Conservation (phyloP, 2,329 filamentous ascomycete species). For the Sphaerulina musiva region DNA sequence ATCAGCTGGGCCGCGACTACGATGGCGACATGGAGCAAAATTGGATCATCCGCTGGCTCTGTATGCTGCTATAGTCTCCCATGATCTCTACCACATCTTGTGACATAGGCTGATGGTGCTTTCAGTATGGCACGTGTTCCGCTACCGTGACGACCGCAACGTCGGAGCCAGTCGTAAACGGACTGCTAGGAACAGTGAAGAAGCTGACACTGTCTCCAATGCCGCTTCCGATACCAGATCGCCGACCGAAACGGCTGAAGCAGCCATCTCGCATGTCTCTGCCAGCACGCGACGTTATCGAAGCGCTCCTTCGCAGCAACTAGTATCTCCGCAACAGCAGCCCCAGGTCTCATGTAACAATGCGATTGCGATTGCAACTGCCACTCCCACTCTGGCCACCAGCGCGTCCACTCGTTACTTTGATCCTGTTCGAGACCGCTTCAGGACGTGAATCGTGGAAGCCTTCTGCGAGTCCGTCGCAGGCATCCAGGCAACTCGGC, state of each 20-base stretch:
- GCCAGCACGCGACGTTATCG: not conserved
- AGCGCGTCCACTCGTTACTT: slow-evolving; percentile 1
- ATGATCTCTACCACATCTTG: not conserved
- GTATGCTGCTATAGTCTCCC: slow-evolving; percentile 17
- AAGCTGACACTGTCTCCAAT: slow-evolving; percentile 7
- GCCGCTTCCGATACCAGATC: not conserved
- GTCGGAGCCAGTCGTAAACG: slow-evolving; percentile 4
- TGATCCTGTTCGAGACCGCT: slow-evolving; percentile 12
- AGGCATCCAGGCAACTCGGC: not conserved
- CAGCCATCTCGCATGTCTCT: slow-evolving; percentile 2
- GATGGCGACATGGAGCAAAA: slow-evolving; percentile 37
- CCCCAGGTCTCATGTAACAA: not conserved
- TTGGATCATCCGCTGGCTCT: slow-evolving; percentile 44
- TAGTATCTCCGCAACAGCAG: not conserved
- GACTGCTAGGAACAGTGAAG: slow-evolving; percentile 4
- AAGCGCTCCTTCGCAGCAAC: not conserved
- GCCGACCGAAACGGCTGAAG: not conserved
- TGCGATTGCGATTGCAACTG: not conserved
- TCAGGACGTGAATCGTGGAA: slow-evolving; percentile 9
- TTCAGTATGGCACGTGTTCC: slow-evolving; percentile 15
- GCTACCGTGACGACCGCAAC: slow-evolving; percentile 15
- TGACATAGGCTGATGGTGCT: not conserved
- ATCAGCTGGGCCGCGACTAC: slow-evolving; percentile 36
- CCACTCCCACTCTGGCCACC: not conserved
- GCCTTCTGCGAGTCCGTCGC: not conserved